Evolutionary conservation across 2,329 filamentous ascomycete genomes (phyloP).

Genomic region (Xylaria sp.): DNA sequence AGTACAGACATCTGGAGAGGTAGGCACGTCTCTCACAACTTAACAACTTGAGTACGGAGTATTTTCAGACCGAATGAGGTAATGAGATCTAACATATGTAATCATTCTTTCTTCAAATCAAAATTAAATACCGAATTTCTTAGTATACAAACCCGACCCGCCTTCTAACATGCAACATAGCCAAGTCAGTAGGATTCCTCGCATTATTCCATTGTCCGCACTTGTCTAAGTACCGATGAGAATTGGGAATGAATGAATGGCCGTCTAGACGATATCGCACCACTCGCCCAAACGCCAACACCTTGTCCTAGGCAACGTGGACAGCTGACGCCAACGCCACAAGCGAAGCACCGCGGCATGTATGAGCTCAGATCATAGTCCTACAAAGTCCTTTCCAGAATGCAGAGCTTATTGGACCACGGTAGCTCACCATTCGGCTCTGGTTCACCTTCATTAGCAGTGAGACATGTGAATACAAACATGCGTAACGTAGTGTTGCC

Average conservation of each 20-base stretch:
- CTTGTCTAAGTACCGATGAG: neutral
- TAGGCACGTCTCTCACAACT: neutral
- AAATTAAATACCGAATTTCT: neutral
- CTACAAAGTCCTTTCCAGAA: neutral
- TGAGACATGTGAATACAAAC: neutral
- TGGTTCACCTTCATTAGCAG: conserved; percentile 20
- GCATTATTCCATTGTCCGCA: neutral
- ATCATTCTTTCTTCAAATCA: neutral
- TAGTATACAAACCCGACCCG: neutral
- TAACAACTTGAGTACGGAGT: too few species aligned
- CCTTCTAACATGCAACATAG: neutral
- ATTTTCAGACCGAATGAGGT: too few species aligned
- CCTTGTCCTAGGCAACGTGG: neutral
- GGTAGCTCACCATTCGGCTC: neutral
- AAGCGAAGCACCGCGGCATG: neutral
- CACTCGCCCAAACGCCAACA: neutral
- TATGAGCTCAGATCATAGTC: neutral
- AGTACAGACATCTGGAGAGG: neutral
- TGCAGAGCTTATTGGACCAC: conserved; percentile 17
- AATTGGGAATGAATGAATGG: neutral
- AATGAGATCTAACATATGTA: neutral
- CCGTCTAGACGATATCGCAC: neutral
- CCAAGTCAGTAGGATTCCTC: neutral
- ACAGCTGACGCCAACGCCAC: neutral
- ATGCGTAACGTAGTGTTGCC: neutral